A percentile compares a stretch with the other conserved stretches of the same genome.
phyloP scores from a whole-genome alignment of 1,284 basidiomycete genomes.

The Apiotrichum akiyoshidainum region DNA sequence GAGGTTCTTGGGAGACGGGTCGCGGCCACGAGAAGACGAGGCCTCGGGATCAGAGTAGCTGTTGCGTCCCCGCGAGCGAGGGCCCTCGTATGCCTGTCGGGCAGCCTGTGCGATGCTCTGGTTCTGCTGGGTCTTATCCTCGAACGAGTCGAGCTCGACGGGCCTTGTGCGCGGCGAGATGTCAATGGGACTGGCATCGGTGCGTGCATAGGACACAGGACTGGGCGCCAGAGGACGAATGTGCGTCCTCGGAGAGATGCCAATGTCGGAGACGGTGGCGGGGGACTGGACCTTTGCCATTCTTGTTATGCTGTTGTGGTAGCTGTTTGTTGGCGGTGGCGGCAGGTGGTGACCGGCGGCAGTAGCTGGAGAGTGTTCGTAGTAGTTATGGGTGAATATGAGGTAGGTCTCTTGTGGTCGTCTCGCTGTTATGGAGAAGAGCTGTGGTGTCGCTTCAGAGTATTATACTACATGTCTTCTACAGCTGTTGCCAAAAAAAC shows the following conservation, averaged over 20 bases:
- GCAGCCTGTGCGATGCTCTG: not conserved
- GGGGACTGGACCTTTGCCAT: slow-evolving; percentile 4
- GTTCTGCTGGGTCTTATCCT: not conserved
- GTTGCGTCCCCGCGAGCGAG: not conserved
- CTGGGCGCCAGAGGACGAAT: slow-evolving; percentile 1
- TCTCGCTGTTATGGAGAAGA: too few relatives aligned
- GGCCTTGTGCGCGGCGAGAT: not conserved
- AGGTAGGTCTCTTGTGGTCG: too few relatives aligned
- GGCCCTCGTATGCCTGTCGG: too few relatives aligned
- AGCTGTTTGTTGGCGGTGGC: too few relatives aligned
- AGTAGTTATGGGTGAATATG: too few relatives aligned
- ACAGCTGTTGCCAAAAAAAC: not conserved
- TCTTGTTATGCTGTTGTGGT: not conserved
- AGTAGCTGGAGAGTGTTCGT: too few relatives aligned
- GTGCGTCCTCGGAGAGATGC: not conserved
- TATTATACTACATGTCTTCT: too few relatives aligned
- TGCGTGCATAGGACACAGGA: not conserved
- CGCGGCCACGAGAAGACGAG: slow-evolving; percentile 15
- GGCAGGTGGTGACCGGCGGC: too few relatives aligned
- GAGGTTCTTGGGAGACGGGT: slow-evolving; percentile 19
- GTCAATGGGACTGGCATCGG: slow-evolving; percentile 9
- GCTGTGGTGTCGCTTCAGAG: too few relatives aligned
- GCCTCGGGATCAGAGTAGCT: not conserved
- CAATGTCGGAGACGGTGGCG: not conserved
- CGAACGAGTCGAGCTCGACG: slow-evolving; percentile 1